Evolutionary conservation across 2,329 filamentous ascomycete species (phyloP).

Genomic region (Penicillium sp.): DNA sequence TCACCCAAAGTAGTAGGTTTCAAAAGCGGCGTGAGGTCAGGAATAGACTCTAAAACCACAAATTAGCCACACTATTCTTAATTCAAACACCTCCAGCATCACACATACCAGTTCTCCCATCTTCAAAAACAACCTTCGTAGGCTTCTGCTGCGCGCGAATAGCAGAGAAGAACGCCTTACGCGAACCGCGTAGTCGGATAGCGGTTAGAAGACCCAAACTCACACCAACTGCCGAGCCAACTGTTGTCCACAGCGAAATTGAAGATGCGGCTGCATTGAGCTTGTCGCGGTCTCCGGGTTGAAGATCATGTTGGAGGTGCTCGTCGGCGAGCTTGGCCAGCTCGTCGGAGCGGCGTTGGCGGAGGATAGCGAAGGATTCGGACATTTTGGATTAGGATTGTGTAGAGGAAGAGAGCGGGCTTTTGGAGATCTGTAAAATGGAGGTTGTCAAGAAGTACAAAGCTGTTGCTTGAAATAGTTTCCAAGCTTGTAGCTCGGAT

Average conservation of each 20-base stretch:
- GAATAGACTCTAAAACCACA: conserved; percentile 52
- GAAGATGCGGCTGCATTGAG: conserved; percentile 56
- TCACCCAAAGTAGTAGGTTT: conserved; percentile 60
- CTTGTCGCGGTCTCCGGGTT: conserved; percentile 57
- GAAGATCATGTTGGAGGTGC: conserved; percentile 58
- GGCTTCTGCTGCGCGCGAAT: conserved; percentile 63
- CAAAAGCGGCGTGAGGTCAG: conserved; percentile 59
- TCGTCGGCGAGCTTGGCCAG: conserved; percentile 56
- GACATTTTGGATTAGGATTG: conserved; percentile 20
- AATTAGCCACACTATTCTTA: neutral
- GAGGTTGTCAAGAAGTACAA: neutral
- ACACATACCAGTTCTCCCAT: conserved; percentile 56
- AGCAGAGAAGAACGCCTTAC: conserved; percentile 59
- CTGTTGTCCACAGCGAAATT: conserved; percentile 53
- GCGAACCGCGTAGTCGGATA: conserved; percentile 55
- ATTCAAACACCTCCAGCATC: too few species aligned
- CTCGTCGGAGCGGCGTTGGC: conserved; percentile 49
- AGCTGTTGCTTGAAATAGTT: neutral
- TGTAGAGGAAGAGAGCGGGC: too few species aligned
- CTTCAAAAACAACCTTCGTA: conserved; percentile 59
- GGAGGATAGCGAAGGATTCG: conserved; percentile 50
- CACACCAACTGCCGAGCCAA: conserved; percentile 61
- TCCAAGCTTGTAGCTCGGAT: neutral
- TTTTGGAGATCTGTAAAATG: neutral
- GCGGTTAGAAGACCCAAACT: conserved; percentile 59